Percentiles rank a stretch among this genome's conserved stretches.
Evolutionary conservation across 208 protist species (phyloP).

Genomic region (Trypanosoma boissoni): DNA sequence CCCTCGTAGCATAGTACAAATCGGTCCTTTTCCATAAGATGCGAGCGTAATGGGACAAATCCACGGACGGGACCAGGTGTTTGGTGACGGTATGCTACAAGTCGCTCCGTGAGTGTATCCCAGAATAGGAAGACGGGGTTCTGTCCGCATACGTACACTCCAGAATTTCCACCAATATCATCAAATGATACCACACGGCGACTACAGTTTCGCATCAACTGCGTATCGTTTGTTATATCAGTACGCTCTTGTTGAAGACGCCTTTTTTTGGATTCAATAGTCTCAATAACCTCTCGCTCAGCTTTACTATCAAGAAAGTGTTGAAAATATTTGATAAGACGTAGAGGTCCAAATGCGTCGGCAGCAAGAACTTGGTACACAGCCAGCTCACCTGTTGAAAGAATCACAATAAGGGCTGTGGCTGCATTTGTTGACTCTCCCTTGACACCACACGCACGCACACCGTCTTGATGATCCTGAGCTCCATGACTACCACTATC

Average conservation of each 20-base stretch:
- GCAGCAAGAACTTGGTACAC: slow-evolving; percentile 51
- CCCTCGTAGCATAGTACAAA: slow-evolving; percentile 84
- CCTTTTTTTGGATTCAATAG: slow-evolving; percentile 69
- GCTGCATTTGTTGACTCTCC: too few species aligned
- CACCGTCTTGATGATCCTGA: too few species aligned
- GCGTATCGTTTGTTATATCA: slow-evolving; percentile 53
- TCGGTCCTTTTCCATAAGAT: slow-evolving; percentile 36
- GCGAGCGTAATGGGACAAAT: slow-evolving; percentile 67
- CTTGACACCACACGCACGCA: too few species aligned
- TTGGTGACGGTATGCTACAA: slow-evolving; percentile 66
- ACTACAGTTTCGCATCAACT: slow-evolving; percentile 60
- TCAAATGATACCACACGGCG: slow-evolving; percentile 60
- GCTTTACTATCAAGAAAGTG: slow-evolving; percentile 74
- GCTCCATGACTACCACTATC: too few species aligned
- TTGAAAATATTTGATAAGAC: slow-evolving; percentile 69
- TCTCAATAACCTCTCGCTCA: slow-evolving; percentile 69
- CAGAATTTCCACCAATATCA: slow-evolving; percentile 39
- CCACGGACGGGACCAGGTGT: slow-evolving; percentile 52
- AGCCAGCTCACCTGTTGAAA: slow-evolving; percentile 69
- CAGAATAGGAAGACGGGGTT: slow-evolving; percentile 79
- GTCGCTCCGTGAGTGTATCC: slow-evolving; percentile 40
- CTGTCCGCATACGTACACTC: slow-evolving; percentile 84
- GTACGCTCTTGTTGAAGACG: slow-evolving; percentile 54
- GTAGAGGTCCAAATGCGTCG: slow-evolving; percentile 40
- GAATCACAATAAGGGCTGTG: slow-evolving; percentile 53